These are phyloP conservation scores for Daldinia eschscholtzii DNA, from an alignment of 2,329 filamentous ascomycete genomes.

Conservation along the genomic window DNA sequence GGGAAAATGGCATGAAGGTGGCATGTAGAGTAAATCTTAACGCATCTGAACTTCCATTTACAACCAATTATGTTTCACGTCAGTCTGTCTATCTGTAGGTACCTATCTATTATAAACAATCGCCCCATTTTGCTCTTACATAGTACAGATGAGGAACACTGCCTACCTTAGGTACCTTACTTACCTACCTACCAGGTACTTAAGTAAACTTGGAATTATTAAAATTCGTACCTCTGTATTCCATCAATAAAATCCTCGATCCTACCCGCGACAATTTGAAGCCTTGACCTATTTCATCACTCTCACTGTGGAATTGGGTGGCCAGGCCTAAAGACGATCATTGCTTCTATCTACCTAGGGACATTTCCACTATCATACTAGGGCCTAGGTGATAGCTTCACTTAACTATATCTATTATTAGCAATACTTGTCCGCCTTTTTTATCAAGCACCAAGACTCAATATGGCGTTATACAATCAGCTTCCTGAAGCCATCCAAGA, in stretches of 20 bases:
- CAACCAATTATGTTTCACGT: conserved; percentile 4
- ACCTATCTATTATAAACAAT: not conserved
- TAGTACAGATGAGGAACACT: not conserved
- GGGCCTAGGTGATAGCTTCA: not conserved
- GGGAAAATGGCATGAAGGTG: conserved; percentile 1
- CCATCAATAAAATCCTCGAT: not conserved
- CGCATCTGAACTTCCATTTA: conserved; percentile 1
- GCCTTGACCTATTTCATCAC: not conserved
- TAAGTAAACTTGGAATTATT: not conserved
- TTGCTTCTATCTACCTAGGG: conserved; percentile 4
- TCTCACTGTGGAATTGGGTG: not conserved
- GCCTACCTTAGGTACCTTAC: no score
- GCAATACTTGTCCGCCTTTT: not conserved
- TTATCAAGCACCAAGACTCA: conserved; percentile 2
- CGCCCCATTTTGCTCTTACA: not conserved
- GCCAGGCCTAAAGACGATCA: conserved; percentile 1
- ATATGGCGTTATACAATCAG: conserved; percentile 34
- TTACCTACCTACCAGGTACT: no score
- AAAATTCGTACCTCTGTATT: not conserved
- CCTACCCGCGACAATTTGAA: not conserved
- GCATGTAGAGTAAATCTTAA: not conserved
- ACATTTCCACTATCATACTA: not conserved
- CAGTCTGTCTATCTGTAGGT: not conserved
- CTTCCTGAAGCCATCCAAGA: conserved; percentile 32
- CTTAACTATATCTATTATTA: conserved; percentile 1